Percentiles rank a stretch among this genome's conserved stretches.
Evolutionary conservation across 768 basidiomycete genomes (phyloP).

Genomic region (Gymnopilus dilepis): DNA sequence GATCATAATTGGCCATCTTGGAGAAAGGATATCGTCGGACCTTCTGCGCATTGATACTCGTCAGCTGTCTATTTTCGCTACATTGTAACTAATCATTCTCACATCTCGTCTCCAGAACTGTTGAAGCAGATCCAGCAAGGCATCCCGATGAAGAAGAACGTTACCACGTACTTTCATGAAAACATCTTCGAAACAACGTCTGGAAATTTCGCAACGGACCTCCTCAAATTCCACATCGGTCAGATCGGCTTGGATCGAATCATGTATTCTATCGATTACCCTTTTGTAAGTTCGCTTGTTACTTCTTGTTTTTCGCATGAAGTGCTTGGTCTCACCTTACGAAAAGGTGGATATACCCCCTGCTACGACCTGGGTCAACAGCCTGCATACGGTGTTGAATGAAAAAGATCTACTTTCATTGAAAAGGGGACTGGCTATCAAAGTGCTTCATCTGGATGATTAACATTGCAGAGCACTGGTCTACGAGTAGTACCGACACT

Average conservation of each 20-base stretch:
- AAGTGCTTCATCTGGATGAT: conserved; percentile 35
- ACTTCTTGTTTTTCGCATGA: no score
- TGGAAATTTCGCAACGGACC: conserved; percentile 44
- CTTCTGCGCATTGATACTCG: conserved; percentile 45
- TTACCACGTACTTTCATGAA: conserved; percentile 42
- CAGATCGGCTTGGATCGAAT: conserved; percentile 47
- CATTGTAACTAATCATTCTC: neutral
- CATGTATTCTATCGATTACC: conserved; percentile 47
- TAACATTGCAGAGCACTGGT: no score
- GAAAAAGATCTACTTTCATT: conserved; percentile 29
- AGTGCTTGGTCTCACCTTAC: no score
- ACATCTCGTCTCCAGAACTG: conserved; percentile 32
- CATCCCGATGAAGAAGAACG: conserved; percentile 44
- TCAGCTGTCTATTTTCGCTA: conserved; percentile 22
- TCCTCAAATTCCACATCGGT: conserved; percentile 44
- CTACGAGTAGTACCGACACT: no score
- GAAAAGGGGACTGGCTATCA: conserved; percentile 33
- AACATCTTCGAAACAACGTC: conserved; percentile 48
- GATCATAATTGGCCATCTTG: conserved; percentile 48
- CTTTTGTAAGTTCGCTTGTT: conserved; percentile 34
- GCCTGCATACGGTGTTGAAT: conserved; percentile 24
- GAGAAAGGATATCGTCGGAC: conserved; percentile 48
- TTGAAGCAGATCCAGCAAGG: conserved; percentile 31
- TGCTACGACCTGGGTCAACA: conserved; percentile 32
- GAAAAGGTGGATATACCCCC: conserved; percentile 28